Evolutionary conservation across 129 eudicot species (phyloP), one percentile per base, ranked within the genome.

Genomic region (Chrysanthemum makinoi): DNA sequence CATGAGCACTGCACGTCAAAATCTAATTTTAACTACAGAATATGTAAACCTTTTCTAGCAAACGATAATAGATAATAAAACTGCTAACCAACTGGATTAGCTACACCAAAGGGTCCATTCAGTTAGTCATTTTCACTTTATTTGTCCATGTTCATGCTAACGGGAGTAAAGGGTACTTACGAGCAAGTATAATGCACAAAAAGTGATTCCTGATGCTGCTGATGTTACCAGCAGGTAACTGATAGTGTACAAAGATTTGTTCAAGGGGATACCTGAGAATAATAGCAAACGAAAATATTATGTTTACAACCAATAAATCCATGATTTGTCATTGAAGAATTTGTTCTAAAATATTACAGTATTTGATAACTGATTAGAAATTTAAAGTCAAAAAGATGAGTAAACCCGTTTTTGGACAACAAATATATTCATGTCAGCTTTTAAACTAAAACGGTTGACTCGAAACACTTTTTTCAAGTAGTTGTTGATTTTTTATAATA

Each of bases 151-250:
- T 46, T 14, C 55, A 2, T 44, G 47, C 52, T 15, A 44, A 17
- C 10, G 2, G 6, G 3, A 0, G 15, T 18, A 43, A 59, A 50
- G 3, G 67, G 46, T 47, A 77, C 89, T 83, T 72, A 84, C 96
- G 76, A 87, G 67, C 62, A 80, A 46, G 72, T 89, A 89, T 20
- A 89, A 73, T 43, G 80, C 50, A 77, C 90, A 84, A 77, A 86
- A 89, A 17, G 90, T 87, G 88, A 86, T 73, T 72, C 96, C 96
- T 39, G 96, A 77, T 70, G 83, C 65, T 47, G 88, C 94, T 54
- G 90, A 80, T 35, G 96, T 89, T 64, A 89, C 85, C 70, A 87
- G 74, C 75, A 85, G 20, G 75, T 89, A 89, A 77, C 96, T 89
- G 73, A 87, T 57, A 7, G 94, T 86, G 87, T 84, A 89, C 68